These are phyloP conservation scores for Phycomyces blakesleeanus DNA, from an alignment of 192 early-diverging fungal species.

Conservation along the genomic window DNA sequence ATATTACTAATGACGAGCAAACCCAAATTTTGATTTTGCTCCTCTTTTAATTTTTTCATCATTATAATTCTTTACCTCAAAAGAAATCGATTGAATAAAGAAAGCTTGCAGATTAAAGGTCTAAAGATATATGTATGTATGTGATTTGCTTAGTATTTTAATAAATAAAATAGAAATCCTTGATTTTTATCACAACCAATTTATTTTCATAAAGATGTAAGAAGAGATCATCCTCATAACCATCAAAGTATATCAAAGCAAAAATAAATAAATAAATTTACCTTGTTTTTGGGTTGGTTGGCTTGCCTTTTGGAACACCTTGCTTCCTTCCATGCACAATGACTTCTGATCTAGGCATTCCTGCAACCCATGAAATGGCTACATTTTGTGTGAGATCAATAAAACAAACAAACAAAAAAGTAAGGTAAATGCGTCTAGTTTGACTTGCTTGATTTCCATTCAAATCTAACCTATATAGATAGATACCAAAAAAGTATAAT, in stretches of 20 bases:
- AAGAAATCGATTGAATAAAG: slow-evolving; percentile 11
- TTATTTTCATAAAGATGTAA: slow-evolving; percentile 8
- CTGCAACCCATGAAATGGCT: slow-evolving; percentile 27
- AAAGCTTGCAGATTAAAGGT: slow-evolving; percentile 5
- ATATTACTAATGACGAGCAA: too few relatives aligned
- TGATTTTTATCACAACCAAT: slow-evolving; percentile 3
- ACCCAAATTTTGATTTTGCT: too few relatives aligned
- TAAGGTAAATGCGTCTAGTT: too few relatives aligned
- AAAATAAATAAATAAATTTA: slow-evolving; percentile 4
- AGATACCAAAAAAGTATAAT: too few relatives aligned
- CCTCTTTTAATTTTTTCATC: too few relatives aligned
- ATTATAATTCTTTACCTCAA: neutral
- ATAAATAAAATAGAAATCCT: neutral
- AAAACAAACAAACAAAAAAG: neutral
- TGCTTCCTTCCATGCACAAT: slow-evolving; percentile 35
- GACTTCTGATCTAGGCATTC: slow-evolving; percentile 26
- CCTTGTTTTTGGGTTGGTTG: slow-evolving; percentile 29
- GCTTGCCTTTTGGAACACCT: slow-evolving; percentile 28
- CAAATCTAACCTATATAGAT: too few relatives aligned
- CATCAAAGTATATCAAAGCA: neutral
- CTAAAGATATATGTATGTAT: slow-evolving; percentile 4
- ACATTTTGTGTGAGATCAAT: slow-evolving; percentile 2
- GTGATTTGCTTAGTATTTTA: neutral
- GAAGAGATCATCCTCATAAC: neutral
- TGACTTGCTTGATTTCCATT: too few relatives aligned